These are phyloP conservation scores for Blastomyces gilchristii DNA, from an alignment of 2,329 filamentous ascomycete species.

Conservation along the genomic window DNA sequence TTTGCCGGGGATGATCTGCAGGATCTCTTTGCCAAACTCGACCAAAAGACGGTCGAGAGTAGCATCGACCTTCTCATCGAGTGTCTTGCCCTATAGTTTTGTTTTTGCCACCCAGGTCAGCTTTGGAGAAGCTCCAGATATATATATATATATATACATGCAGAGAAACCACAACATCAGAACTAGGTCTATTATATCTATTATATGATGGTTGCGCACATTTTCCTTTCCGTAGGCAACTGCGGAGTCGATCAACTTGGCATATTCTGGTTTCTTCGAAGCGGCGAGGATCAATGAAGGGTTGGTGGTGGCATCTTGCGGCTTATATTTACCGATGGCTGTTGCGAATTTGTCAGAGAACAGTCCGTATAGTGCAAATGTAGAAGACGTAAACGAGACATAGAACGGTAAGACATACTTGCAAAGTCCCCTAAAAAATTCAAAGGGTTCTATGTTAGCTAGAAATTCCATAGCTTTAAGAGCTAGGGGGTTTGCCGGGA, in stretches of 20 bases:
- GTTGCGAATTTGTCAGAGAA: conserved; percentile 31
- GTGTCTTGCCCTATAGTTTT: conserved; percentile 40
- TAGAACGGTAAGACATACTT: conserved; percentile 45
- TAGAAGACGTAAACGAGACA: background rate
- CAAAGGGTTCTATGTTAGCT: conserved; percentile 18
- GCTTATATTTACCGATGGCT: conserved; percentile 99
- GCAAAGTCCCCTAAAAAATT: conserved; percentile 57
- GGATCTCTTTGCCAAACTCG: conserved; percentile 95
- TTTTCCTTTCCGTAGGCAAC: conserved; percentile 75
- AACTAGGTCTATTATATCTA: background rate
- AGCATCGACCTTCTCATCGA: conserved; percentile 77
- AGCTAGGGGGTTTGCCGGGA: conserved; percentile 7
- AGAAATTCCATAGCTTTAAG: conserved; percentile 21
- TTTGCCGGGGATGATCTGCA: conserved; percentile 93
- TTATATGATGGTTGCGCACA: conserved; percentile 34
- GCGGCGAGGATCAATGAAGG: conserved; percentile 96
- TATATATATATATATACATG: background rate
- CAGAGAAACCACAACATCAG: conserved; percentile 2
- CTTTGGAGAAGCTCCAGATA: background rate
- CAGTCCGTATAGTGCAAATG: no score
- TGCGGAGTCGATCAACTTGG: conserved; percentile 77
- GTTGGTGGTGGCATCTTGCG: conserved; percentile 99
- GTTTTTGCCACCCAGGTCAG: background rate
- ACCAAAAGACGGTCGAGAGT: conserved; percentile 91
- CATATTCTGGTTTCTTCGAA: conserved; percentile 96